Base-by-base conservation (phyloP, 2,329 filamentous ascomycete genomes). In the Polychaeton citri region DNA sequence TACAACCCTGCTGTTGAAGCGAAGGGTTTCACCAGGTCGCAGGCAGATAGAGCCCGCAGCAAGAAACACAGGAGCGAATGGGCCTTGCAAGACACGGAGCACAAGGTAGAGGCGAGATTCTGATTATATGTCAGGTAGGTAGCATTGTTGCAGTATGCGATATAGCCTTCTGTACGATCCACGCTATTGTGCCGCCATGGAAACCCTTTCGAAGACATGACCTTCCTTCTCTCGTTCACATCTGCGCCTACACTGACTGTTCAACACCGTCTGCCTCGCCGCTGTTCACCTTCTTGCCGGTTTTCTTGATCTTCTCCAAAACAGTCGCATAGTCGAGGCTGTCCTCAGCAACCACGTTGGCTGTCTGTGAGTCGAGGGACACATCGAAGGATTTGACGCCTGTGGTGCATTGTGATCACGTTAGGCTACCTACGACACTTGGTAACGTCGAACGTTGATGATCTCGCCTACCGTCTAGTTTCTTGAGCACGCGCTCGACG, bases 1-100 rank as follows among this genome's bases (percentile, higher is more conserved):
- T 96, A 96, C 53, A 96, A 96, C 58, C 88, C 88, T 15, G 88
- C 88, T 3, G 79, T 86, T 4, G 78, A 82, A 60, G 88, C 88
- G 10, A 86, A 79, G 66, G 87, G 86, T 1, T 92, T 94, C 59
- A 93, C 86, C 0, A 72, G 71, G 42, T 75, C 69, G 45, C 85
- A 95, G 64, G 71, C 69, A 10, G 79, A 78, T 41, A 63, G 63
- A 28, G 71, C 75, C 16, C 74, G 85, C 48, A 79, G 81, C 53
- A 85, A 79, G 66, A 79, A 72, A 60, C 72, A 65, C 28, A 56
- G 59, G 40, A 69, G 65, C 32, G 75, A 76, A 15, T 94, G 80
- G 78, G 87, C 87, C 33, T 50, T 93, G 62, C 74, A 79, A 53
- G 83, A 92, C 54, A 78, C 72, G 5, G 64, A 76, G 59, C 64